These are phyloP conservation scores for Starmerella sirachaensis DNA, from an alignment of 805 yeast species.

Conservation along the genomic window DNA sequence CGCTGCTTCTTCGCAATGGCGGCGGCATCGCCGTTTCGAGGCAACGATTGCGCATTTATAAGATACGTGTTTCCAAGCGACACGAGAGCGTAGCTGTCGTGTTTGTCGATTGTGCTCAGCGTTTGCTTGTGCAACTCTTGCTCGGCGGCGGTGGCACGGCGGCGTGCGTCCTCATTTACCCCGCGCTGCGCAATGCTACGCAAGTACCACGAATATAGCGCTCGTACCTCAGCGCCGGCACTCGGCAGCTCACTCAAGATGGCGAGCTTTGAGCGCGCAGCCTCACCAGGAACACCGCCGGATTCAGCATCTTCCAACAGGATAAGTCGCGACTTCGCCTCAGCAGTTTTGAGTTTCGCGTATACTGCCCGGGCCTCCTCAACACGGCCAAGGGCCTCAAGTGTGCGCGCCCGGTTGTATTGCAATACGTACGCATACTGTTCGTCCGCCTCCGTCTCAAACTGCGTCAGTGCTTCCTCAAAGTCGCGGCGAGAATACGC, in stretches of 20 bases:
- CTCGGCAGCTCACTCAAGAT: conserved; percentile 26
- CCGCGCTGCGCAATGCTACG: conserved; percentile 21
- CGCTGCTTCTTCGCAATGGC: conserved; percentile 47
- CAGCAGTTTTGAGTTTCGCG: conserved; percentile 17
- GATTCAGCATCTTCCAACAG: background rate
- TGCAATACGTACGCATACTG: conserved; percentile 33
- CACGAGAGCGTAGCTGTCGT: conserved; percentile 78
- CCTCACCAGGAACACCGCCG: background rate
- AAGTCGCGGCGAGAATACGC: conserved; percentile 52
- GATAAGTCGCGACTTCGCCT: conserved; percentile 14
- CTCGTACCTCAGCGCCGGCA: conserved; percentile 67
- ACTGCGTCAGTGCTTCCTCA: conserved; percentile 38
- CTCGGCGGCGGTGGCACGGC: conserved; percentile 45
- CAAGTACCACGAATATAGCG: conserved; percentile 86
- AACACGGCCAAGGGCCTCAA: conserved; percentile 37
- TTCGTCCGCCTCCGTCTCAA: conserved; percentile 35
- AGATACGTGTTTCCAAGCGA: conserved; percentile 84
- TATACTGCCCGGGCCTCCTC: conserved; percentile 37
- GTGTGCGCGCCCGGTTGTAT: conserved; percentile 69
- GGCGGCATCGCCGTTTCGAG: conserved; percentile 32
- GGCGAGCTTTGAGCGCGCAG: background rate
- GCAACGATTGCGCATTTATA: conserved; percentile 49
- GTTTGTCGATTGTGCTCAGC: conserved; percentile 60
- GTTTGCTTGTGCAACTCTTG: conserved; percentile 76
- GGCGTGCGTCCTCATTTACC: conserved; percentile 21